Percentiles rank a stretch among this genome's conserved stretches.
These are phyloP conservation scores for Lyophyllum semitale DNA, from an alignment of 768 basidiomycete genomes.

Conservation along the genomic window DNA sequence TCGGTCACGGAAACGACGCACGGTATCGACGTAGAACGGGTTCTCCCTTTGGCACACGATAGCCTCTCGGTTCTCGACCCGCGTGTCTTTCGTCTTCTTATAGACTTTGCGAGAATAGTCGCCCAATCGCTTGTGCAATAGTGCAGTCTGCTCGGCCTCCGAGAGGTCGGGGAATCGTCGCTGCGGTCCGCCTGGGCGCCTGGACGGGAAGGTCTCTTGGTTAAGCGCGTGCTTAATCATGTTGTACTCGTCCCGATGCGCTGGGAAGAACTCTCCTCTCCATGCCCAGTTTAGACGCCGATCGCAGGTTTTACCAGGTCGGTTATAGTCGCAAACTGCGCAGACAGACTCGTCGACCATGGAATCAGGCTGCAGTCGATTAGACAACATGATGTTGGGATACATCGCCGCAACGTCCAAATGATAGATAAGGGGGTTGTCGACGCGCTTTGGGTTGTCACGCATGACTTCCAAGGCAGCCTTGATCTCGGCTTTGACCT, in stretches of 20 bases:
- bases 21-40: slow-evolving; percentile 99
- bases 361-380: slow-evolving; percentile 96
- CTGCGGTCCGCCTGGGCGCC: slow-evolving; percentile 68
- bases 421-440: slow-evolving; percentile 97
- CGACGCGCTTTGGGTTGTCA: slow-evolving; percentile 84
- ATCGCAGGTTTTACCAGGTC: slow-evolving; percentile 94
- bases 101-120: slow-evolving; percentile 99
- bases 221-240: slow-evolving; percentile 98
- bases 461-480: slow-evolving; percentile 84
- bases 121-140: slow-evolving; percentile 94
- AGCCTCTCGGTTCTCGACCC: slow-evolving; percentile 88
- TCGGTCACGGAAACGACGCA: slow-evolving; percentile 93
- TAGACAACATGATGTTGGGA: slow-evolving; percentile 99
- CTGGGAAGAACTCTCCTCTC: slow-evolving; percentile 98
- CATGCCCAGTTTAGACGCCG: slow-evolving; percentile 95
- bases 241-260: slow-evolving; percentile 95
- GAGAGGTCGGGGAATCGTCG: slow-evolving; percentile 85
- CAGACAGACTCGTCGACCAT: slow-evolving; percentile 96
- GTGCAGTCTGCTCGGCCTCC: slow-evolving; percentile 82
- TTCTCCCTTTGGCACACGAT: slow-evolving; percentile 98
- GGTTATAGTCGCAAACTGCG: slow-evolving; percentile 97
- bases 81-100: slow-evolving; percentile 97
- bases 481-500: slow-evolving; percentile 81
- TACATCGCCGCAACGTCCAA: slow-evolving; percentile 99
- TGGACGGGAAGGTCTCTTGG: slow-evolving; percentile 89